Base-by-base conservation (phyloP, 345 rosid species). In the Eucalyptus paniculata region DNA sequence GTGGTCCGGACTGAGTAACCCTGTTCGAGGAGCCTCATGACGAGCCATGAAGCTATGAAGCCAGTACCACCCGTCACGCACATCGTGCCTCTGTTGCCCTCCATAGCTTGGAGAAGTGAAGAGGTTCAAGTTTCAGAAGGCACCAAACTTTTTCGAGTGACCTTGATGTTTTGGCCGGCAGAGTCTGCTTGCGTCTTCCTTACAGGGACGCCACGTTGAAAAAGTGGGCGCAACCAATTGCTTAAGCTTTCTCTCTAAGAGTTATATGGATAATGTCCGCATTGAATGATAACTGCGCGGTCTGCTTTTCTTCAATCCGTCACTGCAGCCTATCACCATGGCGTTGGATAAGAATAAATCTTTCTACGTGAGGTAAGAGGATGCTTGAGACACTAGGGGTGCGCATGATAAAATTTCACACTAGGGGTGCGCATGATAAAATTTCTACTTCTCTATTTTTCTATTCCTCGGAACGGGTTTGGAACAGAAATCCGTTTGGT, bases 31-130 rank as follows among this genome's bases (percentile, higher is more conserved):
- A 95, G 94, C 90, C 91, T 90, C 95, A 88, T 94, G 92, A 94
- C 92, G 51, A 95, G 92, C 95, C 95, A 94, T 51, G 96, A 95
- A 50, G 92, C 95, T 53, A 95, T 45, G 88, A 91, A 95, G 21
- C 95, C 95, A 12, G 95, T 92, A 7, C 95, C 94, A 6, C 95
- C 95, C 18, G 95, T 95, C 15, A 95, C 95, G 81, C 96, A 93
- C 54, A 95, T 92, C 16, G 45, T 91, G 50, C 91, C 93, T 88
- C 21, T 69, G 42, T 69, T 34, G 7, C 44, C 24, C 81, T 34
- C 81, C 42, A 34, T 34, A 19, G 23, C 81, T 67, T 32, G 80
- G 80, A 32, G 80, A 67, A 32, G 40, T n/a, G 80, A 67, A 67
- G n/a, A 67, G 80, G 40, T n/a, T 67, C 80, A 67, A 32, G 80